Evolutionary conservation across 306 rosid species (phyloP), one percentile per base, ranked within the genome.

Genomic region (Geum urbanum): DNA sequence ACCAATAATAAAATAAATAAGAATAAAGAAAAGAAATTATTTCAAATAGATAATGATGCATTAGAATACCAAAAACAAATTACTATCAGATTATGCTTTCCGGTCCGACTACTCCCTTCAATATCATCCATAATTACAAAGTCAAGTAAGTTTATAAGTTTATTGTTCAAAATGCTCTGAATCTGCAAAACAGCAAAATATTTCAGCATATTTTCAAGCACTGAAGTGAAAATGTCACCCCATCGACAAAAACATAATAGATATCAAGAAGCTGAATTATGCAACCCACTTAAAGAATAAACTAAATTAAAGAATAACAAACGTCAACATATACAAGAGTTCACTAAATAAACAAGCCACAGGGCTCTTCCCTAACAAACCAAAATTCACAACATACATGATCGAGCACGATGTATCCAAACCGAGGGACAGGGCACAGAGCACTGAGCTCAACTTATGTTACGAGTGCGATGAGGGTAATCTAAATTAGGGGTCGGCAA

Each of bases 351-450:
- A n/a, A n/a, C n/a, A n/a, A n/a, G n/a, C n/a, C n/a, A n/a, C n/a
- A n/a, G n/a, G n/a, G n/a, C n/a, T n/a, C n/a, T n/a, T n/a, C n/a
- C n/a, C n/a, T n/a, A n/a, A n/a, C n/a, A n/a, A n/a, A n/a, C n/a
- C n/a, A n/a, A n/a, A n/a, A n/a, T n/a, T n/a, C n/a, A n/a, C n/a
- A n/a, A n/a, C n/a, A n/a, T n/a, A n/a, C n/a, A n/a, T n/a, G n/a
- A n/a, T n/a, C n/a, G 75, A 84, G 71, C 11, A 84, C 88, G 10
- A 84, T 84, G 74, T 69, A 81, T 11, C 88, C 88, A 39, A 84
- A 84, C 88, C 78, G 81, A 65, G 66, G 58, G 12, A n/a, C n/a
- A 2, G 37, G 46, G 16, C 49, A 9, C 16, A 16, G 35, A 27
- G 15, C 9, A 8, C 0, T 61, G 15, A 66, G 61, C 60, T 14